Percentiles rank a stretch among this genome's conserved stretches.
Conservation (phyloP, 1,284 basidiomycete genomes). For the Boletus calvinii region DNA sequence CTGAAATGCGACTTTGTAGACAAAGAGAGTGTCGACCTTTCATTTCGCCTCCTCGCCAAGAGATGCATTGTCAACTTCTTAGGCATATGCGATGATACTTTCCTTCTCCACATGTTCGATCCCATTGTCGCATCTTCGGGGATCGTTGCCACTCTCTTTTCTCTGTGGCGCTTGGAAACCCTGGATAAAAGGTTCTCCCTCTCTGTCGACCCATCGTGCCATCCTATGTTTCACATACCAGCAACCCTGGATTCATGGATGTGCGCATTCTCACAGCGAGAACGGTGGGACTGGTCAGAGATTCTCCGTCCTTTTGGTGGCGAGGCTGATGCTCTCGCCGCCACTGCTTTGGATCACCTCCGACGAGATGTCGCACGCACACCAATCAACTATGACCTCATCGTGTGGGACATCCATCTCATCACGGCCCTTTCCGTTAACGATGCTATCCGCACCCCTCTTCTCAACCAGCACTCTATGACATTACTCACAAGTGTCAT, state of each 20-base stretch:
- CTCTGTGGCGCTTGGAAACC: constrained; percentile 31
- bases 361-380: constrained; percentile 21
- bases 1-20: constrained; percentile 28
- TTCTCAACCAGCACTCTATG: constrained; percentile 30
- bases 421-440: constrained; percentile 31
- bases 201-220: constrained; percentile 4
- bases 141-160: constrained; percentile 26
- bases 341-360: constrained; percentile 29
- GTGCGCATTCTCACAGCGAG: constrained; percentile 24
- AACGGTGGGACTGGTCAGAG: constrained; percentile 31
- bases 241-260: constrained; percentile 31
- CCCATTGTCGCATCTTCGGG: constrained; percentile 20
- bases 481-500: constrained; percentile 20
- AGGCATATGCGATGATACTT: constrained; percentile 19
- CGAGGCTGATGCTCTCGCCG: constrained; percentile 20
- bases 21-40: constrained; percentile 19
- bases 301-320: constrained; percentile 26
- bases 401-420: constrained; percentile 34
- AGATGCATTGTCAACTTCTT: constrained; percentile 25
- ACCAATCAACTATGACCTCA: constrained; percentile 28
- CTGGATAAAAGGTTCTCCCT: constrained; percentile 22
- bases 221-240: constrained; percentile 9
- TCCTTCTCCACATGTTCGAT: constrained; percentile 22
- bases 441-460: constrained; percentile 22
- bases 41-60: constrained; percentile 26